phyloP scores from a whole-genome alignment of 2,329 filamentous ascomycete species.

The Torrubiella hemipterigena region DNA sequence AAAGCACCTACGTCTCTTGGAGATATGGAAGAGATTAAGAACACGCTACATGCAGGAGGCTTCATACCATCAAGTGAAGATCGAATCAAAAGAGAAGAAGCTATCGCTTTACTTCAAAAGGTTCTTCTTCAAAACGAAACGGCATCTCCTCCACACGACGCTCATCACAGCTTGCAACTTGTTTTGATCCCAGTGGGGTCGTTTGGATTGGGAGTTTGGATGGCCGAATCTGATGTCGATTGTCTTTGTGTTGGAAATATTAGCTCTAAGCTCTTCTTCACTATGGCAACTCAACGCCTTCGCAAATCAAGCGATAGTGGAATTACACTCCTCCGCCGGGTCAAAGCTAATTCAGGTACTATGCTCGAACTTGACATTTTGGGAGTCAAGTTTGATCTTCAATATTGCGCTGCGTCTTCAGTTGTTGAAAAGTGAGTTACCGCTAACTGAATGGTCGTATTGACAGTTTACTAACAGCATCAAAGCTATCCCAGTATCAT shows the following conservation, averaged over 20 bases:
- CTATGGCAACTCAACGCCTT: slow-evolving; percentile 42
- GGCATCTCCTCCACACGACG: slow-evolving; percentile 4
- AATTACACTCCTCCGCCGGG: slow-evolving; percentile 41
- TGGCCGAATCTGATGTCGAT: slow-evolving; percentile 48
- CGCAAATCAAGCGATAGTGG: slow-evolving; percentile 28
- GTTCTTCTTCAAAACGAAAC: slow-evolving; percentile 23
- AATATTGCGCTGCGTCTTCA: slow-evolving; percentile 49
- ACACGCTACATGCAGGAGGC: slow-evolving; percentile 21
- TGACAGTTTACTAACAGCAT: background rate
- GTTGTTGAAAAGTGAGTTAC: slow-evolving; percentile 34
- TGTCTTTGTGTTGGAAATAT: slow-evolving; percentile 53
- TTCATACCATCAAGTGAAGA: slow-evolving; percentile 37
- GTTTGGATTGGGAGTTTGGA: slow-evolving; percentile 52
- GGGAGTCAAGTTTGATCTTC: slow-evolving; percentile 48
- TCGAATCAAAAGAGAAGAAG: slow-evolving; percentile 23
- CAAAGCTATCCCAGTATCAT: slow-evolving; percentile 33
- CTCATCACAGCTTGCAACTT: slow-evolving; percentile 19
- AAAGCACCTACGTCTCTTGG: slow-evolving; percentile 18
- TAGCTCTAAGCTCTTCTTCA: slow-evolving; percentile 48
- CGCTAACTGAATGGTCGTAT: background rate
- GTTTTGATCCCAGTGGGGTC: slow-evolving; percentile 53
- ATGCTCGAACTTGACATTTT: slow-evolving; percentile 53
- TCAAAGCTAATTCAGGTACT: slow-evolving; percentile 45
- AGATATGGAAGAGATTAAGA: slow-evolving; percentile 20
- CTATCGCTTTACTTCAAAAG: slow-evolving; percentile 31